Evolutionary conservation across 2,329 filamentous ascomycete species (phyloP), one percentile per base, ranked within the genome.

Genomic region (Botrytis byssoidea): DNA sequence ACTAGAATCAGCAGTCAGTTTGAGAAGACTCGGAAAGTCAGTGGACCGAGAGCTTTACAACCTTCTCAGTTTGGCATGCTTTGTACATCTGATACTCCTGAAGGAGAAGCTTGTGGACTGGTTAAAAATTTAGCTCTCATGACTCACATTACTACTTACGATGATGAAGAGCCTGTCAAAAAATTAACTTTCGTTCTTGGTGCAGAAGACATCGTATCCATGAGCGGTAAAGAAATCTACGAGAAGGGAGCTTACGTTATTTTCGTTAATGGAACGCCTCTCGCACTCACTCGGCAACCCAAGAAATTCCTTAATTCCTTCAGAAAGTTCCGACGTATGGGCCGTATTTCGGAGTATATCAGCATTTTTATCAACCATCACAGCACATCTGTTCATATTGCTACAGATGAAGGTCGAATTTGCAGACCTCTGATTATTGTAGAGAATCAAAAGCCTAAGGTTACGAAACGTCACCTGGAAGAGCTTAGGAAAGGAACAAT

Each of bases 41-140:
- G 92, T 81, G 97, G 97, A 77, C 96, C 97, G 79, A 91, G 96
- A 88, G 96, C 97, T 29, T 86, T 99, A 67, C 96, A 99, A 81
- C 95, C 96, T 10, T 99, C 96, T 0, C 96, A 99, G 78, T 99
- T 97, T 85, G 96, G 96, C 78, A 98, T 99, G 95, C 86, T 99
- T 72, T 99, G 96, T 81, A 93, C 95, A 0, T 97, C 96, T 18
- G 96, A 99, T 86, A 99, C 96, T 0, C 96, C 96, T 10, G 96
- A 99, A 91, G 96, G 96, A 84, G 96, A 99, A 85, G 95, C 96
- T 18, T 99, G 96, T 84, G 96, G 96, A 87, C 85, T 99, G 73
- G 95, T 99, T 78, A 99, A 99, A 86, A 99, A 99, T 81, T 84
- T 99, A 85, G 96, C 96, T 14, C 86, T 99, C 73, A 99, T 99